These are phyloP conservation scores for Balakata baccata DNA, from an alignment of 345 rosid genomes.

Conservation along the genomic window DNA sequence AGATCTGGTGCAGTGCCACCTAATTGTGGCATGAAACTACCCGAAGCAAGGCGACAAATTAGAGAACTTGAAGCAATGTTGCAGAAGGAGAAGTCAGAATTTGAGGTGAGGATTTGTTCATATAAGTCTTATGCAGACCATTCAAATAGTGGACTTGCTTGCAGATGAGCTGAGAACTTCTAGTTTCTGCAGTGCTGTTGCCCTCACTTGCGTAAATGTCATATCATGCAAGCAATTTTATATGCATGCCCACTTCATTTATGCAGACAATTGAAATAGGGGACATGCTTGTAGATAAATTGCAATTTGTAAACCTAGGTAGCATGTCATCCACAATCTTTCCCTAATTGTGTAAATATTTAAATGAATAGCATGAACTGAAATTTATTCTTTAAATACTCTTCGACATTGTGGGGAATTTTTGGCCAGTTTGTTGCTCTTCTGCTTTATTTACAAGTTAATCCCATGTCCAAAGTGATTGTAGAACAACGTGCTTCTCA, in stretches of 20 bases:
- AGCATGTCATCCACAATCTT: neutral
- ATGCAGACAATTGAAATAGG: too few species aligned
- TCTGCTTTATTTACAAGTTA: neutral
- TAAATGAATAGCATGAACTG: neutral
- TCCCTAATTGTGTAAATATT: neutral
- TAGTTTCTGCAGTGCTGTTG: neutral
- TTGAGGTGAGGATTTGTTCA: slow-evolving; percentile 48
- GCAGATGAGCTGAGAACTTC: too few species aligned
- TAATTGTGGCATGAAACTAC: slow-evolving; percentile 25
- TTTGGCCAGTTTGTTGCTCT: neutral
- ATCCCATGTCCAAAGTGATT: neutral
- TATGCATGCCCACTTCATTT: too few species aligned
- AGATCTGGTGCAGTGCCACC: slow-evolving; percentile 29
- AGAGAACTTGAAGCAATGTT: slow-evolving; percentile 62
- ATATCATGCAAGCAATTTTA: too few species aligned
- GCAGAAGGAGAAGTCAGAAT: slow-evolving; percentile 74
- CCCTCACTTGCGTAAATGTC: too few species aligned
- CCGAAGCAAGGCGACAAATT: slow-evolving; percentile 48
- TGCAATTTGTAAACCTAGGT: neutral
- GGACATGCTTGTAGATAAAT: slow-evolving; percentile 15
- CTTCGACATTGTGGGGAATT: neutral
- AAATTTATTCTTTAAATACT: neutral
- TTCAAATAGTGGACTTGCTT: too few species aligned
- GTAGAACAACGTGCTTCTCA: neutral
- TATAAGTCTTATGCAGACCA: neutral